Base-by-base conservation (phyloP, 768 basidiomycete genomes). In the Phlebiopsis gigantea region DNA sequence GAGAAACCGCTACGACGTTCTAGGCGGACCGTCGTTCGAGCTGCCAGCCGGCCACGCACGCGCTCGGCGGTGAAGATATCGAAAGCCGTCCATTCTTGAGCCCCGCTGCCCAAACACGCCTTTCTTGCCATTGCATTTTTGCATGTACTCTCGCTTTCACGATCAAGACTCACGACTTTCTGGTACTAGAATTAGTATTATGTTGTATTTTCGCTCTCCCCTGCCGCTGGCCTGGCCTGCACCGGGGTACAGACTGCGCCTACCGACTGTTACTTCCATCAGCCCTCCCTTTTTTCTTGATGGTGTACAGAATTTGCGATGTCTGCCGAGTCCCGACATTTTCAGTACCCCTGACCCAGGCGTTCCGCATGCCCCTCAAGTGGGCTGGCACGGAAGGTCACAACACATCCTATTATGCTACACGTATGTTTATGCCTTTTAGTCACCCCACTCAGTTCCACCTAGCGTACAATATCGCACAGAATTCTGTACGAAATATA, bases 1-100 rank as follows among this genome's bases (percentile, higher is more conserved):
- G 74, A 72, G 41, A 73, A 71, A 44, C 77, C 79, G 0, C 63
- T 84, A 53, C 73, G 84, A 26, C 76, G 86, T 57, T 90, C 88
- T 58, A 86, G 83, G 71, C 75, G 88, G 46, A 86, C 88, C 21
- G 85, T 85, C 28, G 76, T 81, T 57, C 80, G 82, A 17, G 72
- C 75, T 44, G 78, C 79, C 46, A 78, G 78, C 7, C 76, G 79
- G 43, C 71, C 78, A 29, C 77, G 77, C 39, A 73, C 74, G 48
- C 73, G 75, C 41, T 72, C 73, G 39, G 70, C 73, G 57, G 70
- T 75, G 59, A 75, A 77, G 46, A 61, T 62, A 10, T 65, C 68
- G 30, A 63, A 67, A 41, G 64, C 61, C 56, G 62, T 66, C 31
- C 67, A 67, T 42, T 67, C 68, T 15, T 71, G 62, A 71, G 43